Evolutionary conservation across 257 asterid species (phyloP).

Genomic region (Nicotiana otophora): DNA sequence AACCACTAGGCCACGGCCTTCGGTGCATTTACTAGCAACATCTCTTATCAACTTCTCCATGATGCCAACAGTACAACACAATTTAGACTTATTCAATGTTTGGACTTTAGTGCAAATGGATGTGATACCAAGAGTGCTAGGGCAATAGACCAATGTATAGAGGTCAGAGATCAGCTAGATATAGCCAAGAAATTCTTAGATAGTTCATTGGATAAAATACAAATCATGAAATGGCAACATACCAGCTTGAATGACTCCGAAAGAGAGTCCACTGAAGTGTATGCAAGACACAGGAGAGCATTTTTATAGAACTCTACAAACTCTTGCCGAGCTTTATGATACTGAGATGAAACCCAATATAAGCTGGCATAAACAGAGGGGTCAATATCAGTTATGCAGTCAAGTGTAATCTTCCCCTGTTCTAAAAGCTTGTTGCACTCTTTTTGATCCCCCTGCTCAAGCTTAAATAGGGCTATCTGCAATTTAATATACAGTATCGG

Average conservation of each 20-base stretch:
- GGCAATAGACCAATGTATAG: not conserved
- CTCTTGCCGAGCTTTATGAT: slow-evolving; percentile 72
- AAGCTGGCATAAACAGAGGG: slow-evolving; percentile 92
- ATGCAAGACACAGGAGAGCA: slow-evolving; percentile 89
- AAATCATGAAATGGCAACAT: slow-evolving; percentile 18
- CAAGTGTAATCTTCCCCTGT: slow-evolving; percentile 86
- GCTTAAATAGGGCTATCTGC: slow-evolving; percentile 79
- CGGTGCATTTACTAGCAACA: not conserved
- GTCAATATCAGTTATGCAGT: slow-evolving; percentile 97
- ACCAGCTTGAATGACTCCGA: slow-evolving; percentile 92
- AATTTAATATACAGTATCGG: slow-evolving; percentile 78
- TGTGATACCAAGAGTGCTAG: not conserved
- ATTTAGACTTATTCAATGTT: not conserved
- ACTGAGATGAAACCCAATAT: slow-evolving; percentile 94
- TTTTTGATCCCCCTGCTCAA: slow-evolving; percentile 81
- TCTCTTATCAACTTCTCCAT: not conserved
- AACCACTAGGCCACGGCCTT: too few species aligned
- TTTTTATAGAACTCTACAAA: slow-evolving; percentile 94
- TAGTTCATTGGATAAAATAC: not conserved
- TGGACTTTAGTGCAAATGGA: not conserved
- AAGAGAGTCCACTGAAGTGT: slow-evolving; percentile 81
- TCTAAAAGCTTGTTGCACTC: slow-evolving; percentile 84
- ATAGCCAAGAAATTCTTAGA: not conserved
- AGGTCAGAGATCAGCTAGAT: not conserved
- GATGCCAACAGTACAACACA: not conserved